phyloP scores from a whole-genome alignment of 495 filamentous ascomycete genomes.

The Xylaria intraflava region DNA sequence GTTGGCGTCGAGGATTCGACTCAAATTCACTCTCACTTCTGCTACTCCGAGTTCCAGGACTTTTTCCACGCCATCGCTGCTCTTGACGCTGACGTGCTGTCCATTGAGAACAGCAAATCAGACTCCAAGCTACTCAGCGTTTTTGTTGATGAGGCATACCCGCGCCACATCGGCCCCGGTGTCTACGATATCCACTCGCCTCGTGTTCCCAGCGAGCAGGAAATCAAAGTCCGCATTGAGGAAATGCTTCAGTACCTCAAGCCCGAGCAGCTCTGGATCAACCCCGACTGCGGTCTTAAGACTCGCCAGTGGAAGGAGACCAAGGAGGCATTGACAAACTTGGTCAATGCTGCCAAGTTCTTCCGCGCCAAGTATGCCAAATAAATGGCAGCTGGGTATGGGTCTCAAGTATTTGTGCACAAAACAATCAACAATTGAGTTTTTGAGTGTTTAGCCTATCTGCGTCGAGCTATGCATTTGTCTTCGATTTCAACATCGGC shows the following conservation, averaged over 20 bases:
- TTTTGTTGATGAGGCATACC: conserved; percentile 94
- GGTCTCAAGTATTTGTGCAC: neutral
- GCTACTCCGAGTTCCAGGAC: conserved; percentile 99
- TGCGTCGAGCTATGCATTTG: conserved; percentile 12
- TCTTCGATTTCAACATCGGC: conserved; percentile 46
- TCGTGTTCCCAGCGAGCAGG: conserved; percentile 86
- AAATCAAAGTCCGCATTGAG: conserved; percentile 93
- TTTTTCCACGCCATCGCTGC: conserved; percentile 99
- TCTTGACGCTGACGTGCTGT: conserved; percentile 93
- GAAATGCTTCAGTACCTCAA: conserved; percentile 96
- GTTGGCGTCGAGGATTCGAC: conserved; percentile 86
- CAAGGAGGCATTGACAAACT: conserved; percentile 82
- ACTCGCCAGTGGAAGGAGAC: conserved; percentile 95
- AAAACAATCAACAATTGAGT: neutral
- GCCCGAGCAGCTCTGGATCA: conserved; percentile 95
- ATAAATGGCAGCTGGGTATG: conserved; percentile 20
- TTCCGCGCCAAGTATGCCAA: conserved; percentile 82
- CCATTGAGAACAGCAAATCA: conserved; percentile 99
- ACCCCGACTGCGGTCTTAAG: conserved; percentile 98
- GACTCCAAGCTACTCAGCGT: conserved; percentile 98
- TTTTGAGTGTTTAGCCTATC: conserved; percentile 5
- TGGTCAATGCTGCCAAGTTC: conserved; percentile 94
- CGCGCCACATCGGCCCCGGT: conserved; percentile 94
- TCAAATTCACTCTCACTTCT: conserved; percentile 99
- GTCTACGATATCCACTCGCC: conserved; percentile 99